Evolutionary conservation across 176 grass and related monocot species (phyloP).

Genomic region (Aegilops bicornis): DNA sequence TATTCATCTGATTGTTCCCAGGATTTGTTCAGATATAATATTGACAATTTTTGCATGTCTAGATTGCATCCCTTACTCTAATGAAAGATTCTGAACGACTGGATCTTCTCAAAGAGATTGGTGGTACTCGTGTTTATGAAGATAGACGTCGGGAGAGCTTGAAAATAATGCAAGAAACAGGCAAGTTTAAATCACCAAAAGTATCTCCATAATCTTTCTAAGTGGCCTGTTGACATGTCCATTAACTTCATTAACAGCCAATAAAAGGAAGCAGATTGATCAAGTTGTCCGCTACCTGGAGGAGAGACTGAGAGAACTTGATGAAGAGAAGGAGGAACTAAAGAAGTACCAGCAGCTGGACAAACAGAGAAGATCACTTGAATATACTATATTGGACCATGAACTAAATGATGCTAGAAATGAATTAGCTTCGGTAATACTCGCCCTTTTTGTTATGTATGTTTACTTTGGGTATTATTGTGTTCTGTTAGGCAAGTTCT

Average conservation of each 20-base stretch:
- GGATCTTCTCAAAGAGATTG: constrained; percentile 99
- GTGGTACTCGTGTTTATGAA: constrained; percentile 95
- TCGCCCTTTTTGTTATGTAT: constrained; percentile 4
- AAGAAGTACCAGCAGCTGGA: constrained; percentile 96
- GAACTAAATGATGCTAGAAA: constrained; percentile 91
- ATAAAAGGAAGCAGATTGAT: constrained; percentile 99
- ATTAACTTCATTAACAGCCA: constrained; percentile 49
- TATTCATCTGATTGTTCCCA: constrained; percentile 18
- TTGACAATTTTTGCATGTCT: constrained; percentile 31
- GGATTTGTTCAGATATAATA: constrained; percentile 13
- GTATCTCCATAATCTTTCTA: neutral
- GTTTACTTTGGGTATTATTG: neutral
- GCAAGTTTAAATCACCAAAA: constrained; percentile 39
- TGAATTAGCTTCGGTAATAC: constrained; percentile 63
- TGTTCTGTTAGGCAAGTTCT: neutral
- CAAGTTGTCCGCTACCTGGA: constrained; percentile 93
- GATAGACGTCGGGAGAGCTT: constrained; percentile 91
- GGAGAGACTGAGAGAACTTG: constrained; percentile 82
- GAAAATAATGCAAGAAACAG: constrained; percentile 99
- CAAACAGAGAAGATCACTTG: constrained; percentile 90
- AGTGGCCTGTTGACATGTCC: neutral
- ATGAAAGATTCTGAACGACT: constrained; percentile 98
- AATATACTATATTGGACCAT: constrained; percentile 95
- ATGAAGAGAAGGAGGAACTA: constrained; percentile 99
- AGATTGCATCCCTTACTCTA: constrained; percentile 97